A percentile compares a stretch with the other conserved stretches of the same genome.
Evolutionary conservation across 768 basidiomycete species (phyloP).

Genomic region (Auriscalpium orientale): DNA sequence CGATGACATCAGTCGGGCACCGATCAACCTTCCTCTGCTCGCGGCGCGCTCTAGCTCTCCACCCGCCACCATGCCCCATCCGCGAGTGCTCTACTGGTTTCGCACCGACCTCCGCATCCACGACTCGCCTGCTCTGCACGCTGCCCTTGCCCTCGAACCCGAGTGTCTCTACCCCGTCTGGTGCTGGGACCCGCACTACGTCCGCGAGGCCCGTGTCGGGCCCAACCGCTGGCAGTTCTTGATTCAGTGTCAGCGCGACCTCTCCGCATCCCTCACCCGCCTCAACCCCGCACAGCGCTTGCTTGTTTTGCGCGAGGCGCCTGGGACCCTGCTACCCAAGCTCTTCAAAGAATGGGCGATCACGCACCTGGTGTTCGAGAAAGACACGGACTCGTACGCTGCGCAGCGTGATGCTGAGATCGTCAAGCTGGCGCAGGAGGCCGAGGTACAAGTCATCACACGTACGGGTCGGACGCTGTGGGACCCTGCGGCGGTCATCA

Average conservation of each 20-base stretch:
- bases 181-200: constrained; percentile 4
- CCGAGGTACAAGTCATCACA: constrained; percentile 9
- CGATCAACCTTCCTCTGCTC: not conserved
- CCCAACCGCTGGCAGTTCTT: constrained; percentile 5
- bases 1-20: not conserved
- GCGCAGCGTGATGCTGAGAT: constrained; percentile 10
- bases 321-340: constrained; percentile 7
- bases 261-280: constrained; percentile 5
- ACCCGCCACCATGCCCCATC: not conserved
- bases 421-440: constrained; percentile 12
- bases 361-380: constrained; percentile 16
- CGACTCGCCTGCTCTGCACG: constrained; percentile 9
- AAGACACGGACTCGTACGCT: constrained; percentile 12
- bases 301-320: constrained; percentile 19
- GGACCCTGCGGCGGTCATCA: constrained; percentile 4
- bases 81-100: constrained; percentile 11
- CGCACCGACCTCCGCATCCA: constrained; percentile 14
- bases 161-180: constrained; percentile 1
- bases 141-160: not conserved
- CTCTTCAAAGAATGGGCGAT: constrained; percentile 6
- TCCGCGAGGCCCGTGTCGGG: not conserved
- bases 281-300: constrained; percentile 14
- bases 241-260: constrained; percentile 9
- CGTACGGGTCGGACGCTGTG: constrained; percentile 1
- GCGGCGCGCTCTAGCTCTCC: not conserved